phyloP scores from a whole-genome alignment of 495 filamentous ascomycete genomes.

The Xylaria sp. region DNA sequence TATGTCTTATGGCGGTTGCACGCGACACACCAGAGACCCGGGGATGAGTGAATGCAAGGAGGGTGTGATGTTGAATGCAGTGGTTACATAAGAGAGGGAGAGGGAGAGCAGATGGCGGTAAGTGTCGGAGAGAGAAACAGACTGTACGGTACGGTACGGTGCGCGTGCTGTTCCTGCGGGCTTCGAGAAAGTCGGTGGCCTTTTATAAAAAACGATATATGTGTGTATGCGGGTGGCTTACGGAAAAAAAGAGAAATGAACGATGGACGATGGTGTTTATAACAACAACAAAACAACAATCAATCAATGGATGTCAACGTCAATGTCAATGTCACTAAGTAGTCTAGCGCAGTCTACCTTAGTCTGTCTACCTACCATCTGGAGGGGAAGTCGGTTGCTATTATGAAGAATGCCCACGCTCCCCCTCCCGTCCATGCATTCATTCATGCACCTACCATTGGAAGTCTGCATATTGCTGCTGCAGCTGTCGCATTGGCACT shows the following conservation, averaged over 20 bases:
- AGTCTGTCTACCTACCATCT: background rate
- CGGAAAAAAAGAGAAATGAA: constrained; percentile 12
- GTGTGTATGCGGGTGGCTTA: background rate
- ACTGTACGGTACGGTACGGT: background rate
- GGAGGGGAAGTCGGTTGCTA: constrained; percentile 4
- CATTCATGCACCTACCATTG: background rate
- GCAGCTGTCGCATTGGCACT: background rate
- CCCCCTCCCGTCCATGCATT: background rate
- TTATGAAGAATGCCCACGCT: background rate
- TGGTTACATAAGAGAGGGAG: constrained; percentile 22
- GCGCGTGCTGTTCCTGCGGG: background rate
- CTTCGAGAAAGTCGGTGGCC: background rate
- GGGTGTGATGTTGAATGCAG: background rate
- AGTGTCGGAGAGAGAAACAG: constrained; percentile 12
- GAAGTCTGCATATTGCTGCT: background rate
- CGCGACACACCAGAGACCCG: background rate
- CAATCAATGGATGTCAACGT: constrained; percentile 7
- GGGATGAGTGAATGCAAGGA: background rate
- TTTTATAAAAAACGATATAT: constrained; percentile 10
- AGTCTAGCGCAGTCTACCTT: background rate
- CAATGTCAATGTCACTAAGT: constrained; percentile 2
- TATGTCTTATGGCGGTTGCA: background rate
- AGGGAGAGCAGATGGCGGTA: too few relatives aligned
- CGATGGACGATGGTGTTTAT: constrained; percentile 19
- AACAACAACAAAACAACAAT: constrained; percentile 19